Conservation (phyloP, 805 yeast genomes). For the Ogataea sp. region DNA sequence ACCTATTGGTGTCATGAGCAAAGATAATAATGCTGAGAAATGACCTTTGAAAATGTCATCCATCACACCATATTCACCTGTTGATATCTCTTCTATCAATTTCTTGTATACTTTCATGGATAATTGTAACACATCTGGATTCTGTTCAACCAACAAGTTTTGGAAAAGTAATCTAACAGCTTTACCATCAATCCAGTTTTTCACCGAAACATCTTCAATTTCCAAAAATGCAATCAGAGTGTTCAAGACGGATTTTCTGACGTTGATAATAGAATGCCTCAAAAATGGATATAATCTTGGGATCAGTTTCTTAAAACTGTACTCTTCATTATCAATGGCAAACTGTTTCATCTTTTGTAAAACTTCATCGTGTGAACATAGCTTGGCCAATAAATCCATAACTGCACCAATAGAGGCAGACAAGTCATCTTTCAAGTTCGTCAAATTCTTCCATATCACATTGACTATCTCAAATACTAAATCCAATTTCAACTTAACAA, state of each 20-base stretch:
- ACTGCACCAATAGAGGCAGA: conserved; percentile 94
- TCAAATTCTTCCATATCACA: conserved; percentile 87
- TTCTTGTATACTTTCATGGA: conserved; percentile 55
- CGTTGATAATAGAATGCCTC: conserved; percentile 88
- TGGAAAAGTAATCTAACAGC: conserved; percentile 74
- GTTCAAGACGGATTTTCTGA: conserved; percentile 78
- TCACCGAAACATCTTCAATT: conserved; percentile 36
- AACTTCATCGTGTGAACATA: conserved; percentile 77
- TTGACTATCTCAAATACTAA: conserved; percentile 41
- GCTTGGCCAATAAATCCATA: conserved; percentile 84
- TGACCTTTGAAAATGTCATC: conserved; percentile 50
- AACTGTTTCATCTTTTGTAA: conserved; percentile 60
- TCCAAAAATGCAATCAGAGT: conserved; percentile 69
- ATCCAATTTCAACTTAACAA: conserved; percentile 55
- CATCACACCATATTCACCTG: conserved; percentile 28
- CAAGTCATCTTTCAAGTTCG: conserved; percentile 81
- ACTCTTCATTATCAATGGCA: conserved; percentile 41
- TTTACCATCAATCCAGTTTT: conserved; percentile 71
- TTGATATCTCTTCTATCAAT: conserved; percentile 39
- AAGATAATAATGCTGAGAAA: conserved; percentile 48
- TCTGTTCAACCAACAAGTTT: conserved; percentile 84
- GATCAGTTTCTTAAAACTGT: conserved; percentile 67
- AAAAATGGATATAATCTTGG: conserved; percentile 89
- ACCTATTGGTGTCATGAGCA: conserved; percentile 92
- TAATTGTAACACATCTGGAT: conserved; percentile 55